phyloP scores from a whole-genome alignment of 768 basidiomycete species.

The Fomitopsis pulvina region DNA sequence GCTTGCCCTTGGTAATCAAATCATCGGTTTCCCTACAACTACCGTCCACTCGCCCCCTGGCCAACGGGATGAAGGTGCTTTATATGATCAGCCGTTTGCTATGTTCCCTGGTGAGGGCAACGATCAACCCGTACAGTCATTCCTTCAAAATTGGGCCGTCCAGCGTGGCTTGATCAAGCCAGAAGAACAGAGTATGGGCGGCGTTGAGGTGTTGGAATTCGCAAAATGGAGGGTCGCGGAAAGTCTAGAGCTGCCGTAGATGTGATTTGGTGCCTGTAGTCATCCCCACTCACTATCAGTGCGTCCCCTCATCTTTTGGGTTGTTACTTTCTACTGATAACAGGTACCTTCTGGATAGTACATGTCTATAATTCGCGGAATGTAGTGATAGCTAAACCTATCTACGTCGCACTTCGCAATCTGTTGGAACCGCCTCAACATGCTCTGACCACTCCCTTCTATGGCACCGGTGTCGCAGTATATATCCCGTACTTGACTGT shows the following conservation, averaged over 20 bases:
- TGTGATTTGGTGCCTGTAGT: neutral
- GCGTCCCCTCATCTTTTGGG: no score
- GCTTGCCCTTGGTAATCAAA: conserved; percentile 76
- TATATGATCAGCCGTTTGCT: conserved; percentile 71
- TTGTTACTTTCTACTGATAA: no score
- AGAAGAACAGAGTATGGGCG: conserved; percentile 26
- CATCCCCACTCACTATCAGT: neutral
- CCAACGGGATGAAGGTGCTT: conserved; percentile 38
- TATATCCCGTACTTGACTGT: no score
- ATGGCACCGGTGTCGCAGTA: no score
- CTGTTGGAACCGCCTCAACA: no score
- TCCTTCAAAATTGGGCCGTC: conserved; percentile 49
- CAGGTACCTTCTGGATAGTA: no score
- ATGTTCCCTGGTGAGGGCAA: conserved; percentile 58
- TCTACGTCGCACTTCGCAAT: no score
- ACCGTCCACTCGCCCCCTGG: conserved; percentile 31
- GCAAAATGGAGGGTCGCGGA: conserved; percentile 61
- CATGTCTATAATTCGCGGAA: no score
- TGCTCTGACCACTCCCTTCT: no score
- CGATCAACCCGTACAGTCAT: conserved; percentile 26
- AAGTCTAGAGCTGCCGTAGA: neutral
- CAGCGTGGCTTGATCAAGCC: conserved; percentile 37
- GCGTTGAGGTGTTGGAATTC: conserved; percentile 46
- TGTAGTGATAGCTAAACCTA: no score
- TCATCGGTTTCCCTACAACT: conserved; percentile 73